These are phyloP conservation scores for Eutrema salsugineum DNA, from an alignment of 441 rosid species.

Conservation along the genomic window DNA sequence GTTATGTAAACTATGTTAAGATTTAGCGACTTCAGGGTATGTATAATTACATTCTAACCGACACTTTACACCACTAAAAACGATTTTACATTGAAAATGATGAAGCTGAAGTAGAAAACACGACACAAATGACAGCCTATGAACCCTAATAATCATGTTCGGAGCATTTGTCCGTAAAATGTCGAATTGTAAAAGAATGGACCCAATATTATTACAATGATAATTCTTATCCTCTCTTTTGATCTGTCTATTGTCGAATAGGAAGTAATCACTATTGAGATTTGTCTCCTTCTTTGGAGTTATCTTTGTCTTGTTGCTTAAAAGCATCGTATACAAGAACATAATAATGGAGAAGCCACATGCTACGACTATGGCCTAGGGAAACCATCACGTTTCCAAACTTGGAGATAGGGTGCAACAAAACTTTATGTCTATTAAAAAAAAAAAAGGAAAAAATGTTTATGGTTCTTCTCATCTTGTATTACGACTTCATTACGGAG, in stretches of 20 bases:
- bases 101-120: neutral
- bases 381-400: constrained; percentile 32
- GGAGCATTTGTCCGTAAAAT: constrained; percentile 3
- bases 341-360: constrained; percentile 36
- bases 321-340: constrained; percentile 25
- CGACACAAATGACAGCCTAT: neutral
- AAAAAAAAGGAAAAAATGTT: neutral
- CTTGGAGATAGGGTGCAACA: constrained; percentile 28
- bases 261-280: constrained; percentile 32
- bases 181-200: constrained; percentile 16
- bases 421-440: constrained; percentile 2
- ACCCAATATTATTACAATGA: constrained; percentile 29
- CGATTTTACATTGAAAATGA: neutral
- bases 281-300: constrained; percentile 33
- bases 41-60: neutral
- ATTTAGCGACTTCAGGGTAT: neutral
- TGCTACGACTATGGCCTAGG: constrained; percentile 27
- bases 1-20: too few relatives aligned
- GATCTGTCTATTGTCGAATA: constrained; percentile 38
- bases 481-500: neutral
- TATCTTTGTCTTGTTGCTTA: constrained; percentile 31
- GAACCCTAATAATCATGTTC: constrained; percentile 4
- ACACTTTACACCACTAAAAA: neutral
- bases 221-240: constrained; percentile 31
- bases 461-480: constrained; percentile 20